Percentiles rank a stretch among this genome's conserved stretches.
phyloP scores from a whole-genome alignment of 2,329 filamentous ascomycete genomes.

The Penicillium capsulatum region DNA sequence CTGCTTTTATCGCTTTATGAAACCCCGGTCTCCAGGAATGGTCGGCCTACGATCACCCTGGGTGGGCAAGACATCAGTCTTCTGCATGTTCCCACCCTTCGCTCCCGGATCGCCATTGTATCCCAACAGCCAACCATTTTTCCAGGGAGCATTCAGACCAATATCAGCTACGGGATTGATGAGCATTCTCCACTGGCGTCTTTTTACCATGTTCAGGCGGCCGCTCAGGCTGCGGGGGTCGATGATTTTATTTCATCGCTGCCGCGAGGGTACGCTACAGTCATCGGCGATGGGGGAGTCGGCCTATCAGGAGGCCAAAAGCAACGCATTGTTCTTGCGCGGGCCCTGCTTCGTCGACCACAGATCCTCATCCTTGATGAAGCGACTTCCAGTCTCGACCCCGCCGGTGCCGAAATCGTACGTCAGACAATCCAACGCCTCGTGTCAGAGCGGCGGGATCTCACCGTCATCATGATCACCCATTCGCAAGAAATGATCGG shows the following conservation, averaged over 20 bases:
- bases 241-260: constrained; percentile 73
- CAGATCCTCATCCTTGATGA: constrained; percentile 78
- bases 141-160: constrained; percentile 41
- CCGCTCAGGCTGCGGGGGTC: constrained; percentile 57
- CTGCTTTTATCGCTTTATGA: constrained; percentile 70
- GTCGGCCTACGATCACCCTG: constrained; percentile 46
- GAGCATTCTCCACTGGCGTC: constrained; percentile 51
- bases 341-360: constrained; percentile 69
- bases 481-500: constrained; percentile 84
- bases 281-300: constrained; percentile 72
- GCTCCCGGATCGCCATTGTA: constrained; percentile 59
- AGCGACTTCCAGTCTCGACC: constrained; percentile 76
- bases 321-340: constrained; percentile 75
- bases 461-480: constrained; percentile 76
- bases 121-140: constrained; percentile 62
- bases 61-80: constrained; percentile 53
- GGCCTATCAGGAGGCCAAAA: constrained; percentile 75
- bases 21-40: constrained; percentile 21
- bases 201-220: constrained; percentile 49
- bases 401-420: constrained; percentile 61
- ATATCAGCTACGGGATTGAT: constrained; percentile 71
- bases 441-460: constrained; percentile 40
- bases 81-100: constrained; percentile 58
- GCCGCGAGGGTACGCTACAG: constrained; percentile 65
- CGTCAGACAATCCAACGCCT: constrained; percentile 58